Base-by-base conservation (phyloP, 108 stramenopile genomes). In the Pseudonitzschia multiseries region DNA sequence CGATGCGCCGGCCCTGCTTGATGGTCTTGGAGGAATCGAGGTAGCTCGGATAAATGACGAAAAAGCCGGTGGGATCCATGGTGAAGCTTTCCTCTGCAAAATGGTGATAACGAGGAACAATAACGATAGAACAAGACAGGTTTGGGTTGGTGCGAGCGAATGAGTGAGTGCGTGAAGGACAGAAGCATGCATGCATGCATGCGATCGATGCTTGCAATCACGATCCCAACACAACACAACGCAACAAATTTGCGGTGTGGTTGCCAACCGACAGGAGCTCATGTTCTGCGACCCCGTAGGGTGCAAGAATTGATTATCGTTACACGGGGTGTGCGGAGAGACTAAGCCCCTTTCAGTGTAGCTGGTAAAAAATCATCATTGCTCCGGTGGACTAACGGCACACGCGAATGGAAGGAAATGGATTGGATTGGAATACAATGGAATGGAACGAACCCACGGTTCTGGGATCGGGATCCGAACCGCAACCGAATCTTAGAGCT, bases 21-120 rank as follows among this genome's bases (percentile, higher is more conserved):
- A 81, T 57, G 10, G 90, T 89, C 71, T 94, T 94, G 61, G 79
- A 84, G 4, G 93, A 86, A 70, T 94, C 93, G 57, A 94, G 36
- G 67, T 94, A 92, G n/a, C 83, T 84, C 21, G 93, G 93, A 60
- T 89, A 94, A 41, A 94, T 83, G 14, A 80, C 57, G 41, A 69
- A 72, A 57, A 90, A 94, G 13, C 65, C 69, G 6, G 77, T 78
- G 59, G 73, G 84, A 40, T 86, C 81, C 88, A 89, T 89, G 31
- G 80, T 65, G 69, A 91, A 88, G 33, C 87, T 87, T 66, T 89
- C 86, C 29, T 83, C 85, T 87, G 70, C 17, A 42, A 46, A 13
- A 27, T 22, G 40, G n/a, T n/a, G n/a, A n/a, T n/a, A n/a, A n/a
- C n/a, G n/a, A n/a, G n/a, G n/a, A n/a, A n/a, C n/a, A n/a, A n/a